These are phyloP conservation scores for Pestalotiopsis sp. DNA, from an alignment of 2,329 filamentous ascomycete species.

Conservation along the genomic window DNA sequence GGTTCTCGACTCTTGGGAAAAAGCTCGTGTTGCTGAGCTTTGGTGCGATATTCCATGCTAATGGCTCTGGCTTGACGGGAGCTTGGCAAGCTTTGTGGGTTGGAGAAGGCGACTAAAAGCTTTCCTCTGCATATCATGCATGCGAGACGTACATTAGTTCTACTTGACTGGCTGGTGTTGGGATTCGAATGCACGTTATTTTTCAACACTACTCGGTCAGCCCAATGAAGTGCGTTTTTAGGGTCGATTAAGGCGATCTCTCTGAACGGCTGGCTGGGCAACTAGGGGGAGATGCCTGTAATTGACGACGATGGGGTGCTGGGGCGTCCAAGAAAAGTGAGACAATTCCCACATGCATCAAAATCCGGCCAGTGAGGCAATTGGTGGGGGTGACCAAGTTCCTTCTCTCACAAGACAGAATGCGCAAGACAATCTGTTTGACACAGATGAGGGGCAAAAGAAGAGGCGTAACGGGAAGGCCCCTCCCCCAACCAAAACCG, in stretches of 20 bases:
- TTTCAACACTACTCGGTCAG: neutral
- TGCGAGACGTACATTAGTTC: neutral
- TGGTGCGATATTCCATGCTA: neutral
- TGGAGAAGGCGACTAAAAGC: neutral
- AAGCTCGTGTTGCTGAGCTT: neutral
- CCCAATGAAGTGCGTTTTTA: neutral
- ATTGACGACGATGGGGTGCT: neutral
- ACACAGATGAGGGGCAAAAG: constrained; percentile 2
- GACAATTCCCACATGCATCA: neutral
- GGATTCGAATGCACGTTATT: neutral
- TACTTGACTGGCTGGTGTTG: neutral
- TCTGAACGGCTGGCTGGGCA: neutral
- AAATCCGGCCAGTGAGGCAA: neutral
- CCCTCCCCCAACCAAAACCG: neutral
- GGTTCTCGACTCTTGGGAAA: neutral
- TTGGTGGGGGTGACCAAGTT: neutral
- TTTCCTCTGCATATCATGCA: neutral
- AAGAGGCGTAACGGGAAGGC: neutral
- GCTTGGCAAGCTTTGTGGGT: neutral
- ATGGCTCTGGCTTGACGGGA: neutral
- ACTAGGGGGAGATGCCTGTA: neutral
- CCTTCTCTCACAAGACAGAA: neutral
- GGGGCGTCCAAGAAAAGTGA: neutral
- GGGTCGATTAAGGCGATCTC: neutral
- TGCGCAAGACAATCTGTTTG: constrained; percentile 4